Conservation (phyloP, 176 grass and related monocot genomes). For the Poa annua region DNA sequence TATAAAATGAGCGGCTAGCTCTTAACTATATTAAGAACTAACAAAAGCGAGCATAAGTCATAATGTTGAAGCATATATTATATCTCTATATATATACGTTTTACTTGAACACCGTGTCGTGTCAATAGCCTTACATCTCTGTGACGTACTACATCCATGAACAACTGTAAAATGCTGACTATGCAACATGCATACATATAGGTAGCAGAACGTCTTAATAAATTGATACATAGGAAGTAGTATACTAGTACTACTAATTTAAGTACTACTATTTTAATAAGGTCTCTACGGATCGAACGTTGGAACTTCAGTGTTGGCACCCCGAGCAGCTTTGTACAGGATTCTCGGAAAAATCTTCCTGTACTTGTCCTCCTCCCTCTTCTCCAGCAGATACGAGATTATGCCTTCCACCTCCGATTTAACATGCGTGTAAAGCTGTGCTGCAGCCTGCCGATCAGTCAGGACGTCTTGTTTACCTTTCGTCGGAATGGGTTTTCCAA, state of each 20-base stretch:
- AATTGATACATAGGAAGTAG: no score
- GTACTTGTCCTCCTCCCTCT: conserved; percentile 67
- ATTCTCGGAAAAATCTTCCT: conserved; percentile 53
- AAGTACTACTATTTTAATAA: conserved; percentile 38
- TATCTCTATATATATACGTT: no score
- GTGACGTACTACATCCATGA: not conserved
- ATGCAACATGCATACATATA: no score
- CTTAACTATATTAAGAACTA: no score
- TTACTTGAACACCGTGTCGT: no score
- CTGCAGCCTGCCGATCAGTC: conserved; percentile 43
- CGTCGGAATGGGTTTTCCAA: conserved; percentile 69
- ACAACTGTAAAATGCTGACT: no score
- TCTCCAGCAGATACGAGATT: conserved; percentile 60
- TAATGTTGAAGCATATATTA: no score
- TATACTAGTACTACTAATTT: no score
- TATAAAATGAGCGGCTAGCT: no score
- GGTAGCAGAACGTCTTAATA: no score
- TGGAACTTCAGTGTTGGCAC: conserved; percentile 46
- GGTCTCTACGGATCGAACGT: conserved; percentile 72
- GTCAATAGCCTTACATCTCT: not conserved
- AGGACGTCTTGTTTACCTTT: conserved; percentile 45
- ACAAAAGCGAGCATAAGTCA: no score
- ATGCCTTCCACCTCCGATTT: conserved; percentile 67
- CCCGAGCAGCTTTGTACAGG: conserved; percentile 44
- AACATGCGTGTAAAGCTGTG: conserved; percentile 56